Conservation (phyloP, 148 eudicot species). For the Spergularia marina region DNA sequence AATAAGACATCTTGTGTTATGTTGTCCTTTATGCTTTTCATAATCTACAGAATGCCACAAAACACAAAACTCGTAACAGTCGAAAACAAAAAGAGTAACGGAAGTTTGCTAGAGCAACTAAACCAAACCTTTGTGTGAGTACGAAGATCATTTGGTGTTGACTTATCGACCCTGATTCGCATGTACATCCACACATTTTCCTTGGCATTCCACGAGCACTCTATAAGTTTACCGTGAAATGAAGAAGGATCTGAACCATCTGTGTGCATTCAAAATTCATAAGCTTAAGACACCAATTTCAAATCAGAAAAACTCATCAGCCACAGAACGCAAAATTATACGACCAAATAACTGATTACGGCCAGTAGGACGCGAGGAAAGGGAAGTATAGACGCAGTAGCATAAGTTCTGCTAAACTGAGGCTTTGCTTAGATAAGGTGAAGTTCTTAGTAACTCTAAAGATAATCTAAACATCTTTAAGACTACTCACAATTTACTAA, state of each 20-base stretch:
- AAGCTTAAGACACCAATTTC: neutral
- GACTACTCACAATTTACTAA: no score
- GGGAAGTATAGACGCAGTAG: no score
- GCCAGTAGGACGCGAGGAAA: no score
- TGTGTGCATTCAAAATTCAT: conserved; percentile 21
- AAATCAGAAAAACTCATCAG: no score
- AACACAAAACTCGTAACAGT: neutral
- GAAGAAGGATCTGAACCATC: conserved; percentile 60
- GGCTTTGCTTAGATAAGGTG: no score
- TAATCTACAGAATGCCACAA: conserved; percentile 46
- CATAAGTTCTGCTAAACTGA: no score
- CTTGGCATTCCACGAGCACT: conserved; percentile 63
- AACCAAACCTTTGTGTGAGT: conserved; percentile 66
- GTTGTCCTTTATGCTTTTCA: conserved; percentile 78
- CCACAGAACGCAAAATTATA: no score
- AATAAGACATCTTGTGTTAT: conserved; percentile 66
- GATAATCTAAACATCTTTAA: no score
- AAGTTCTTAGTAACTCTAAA: no score
- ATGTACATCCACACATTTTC: conserved; percentile 61
- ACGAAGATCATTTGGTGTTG: conserved; percentile 67
- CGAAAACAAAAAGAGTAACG: neutral
- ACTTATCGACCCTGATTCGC: conserved; percentile 64
- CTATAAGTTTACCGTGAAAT: conserved; percentile 69
- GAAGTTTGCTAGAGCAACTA: neutral
- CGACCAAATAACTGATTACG: no score